Base-by-base conservation (phyloP, 2,329 filamentous ascomycete genomes). In the Atkinsonella hypoxylon region DNA sequence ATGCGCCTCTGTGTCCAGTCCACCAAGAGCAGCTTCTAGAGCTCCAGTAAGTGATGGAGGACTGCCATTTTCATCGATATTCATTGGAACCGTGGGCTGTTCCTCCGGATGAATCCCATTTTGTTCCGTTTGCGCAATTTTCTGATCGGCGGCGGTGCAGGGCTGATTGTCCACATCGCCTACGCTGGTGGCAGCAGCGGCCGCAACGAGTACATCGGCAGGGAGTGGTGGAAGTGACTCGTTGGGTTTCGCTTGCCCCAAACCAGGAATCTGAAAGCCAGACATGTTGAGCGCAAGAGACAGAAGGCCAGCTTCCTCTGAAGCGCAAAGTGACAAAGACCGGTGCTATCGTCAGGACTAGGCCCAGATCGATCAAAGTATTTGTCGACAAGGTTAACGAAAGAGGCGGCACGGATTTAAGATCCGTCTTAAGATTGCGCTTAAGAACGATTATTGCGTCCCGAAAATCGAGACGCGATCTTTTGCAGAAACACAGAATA, bases 11-110 rank as follows among this genome's bases (percentile, higher is more conserved):
- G 20, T 45, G 32, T 53, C 61, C 15, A 72, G 59, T 7, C 68
- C 69, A 3, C 67, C 68, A 8, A 74, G 62, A 26, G 70, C 69
- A 10, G 71, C 71, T 55, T 74, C 71, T 1, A 74, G 63, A 1
- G 70, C 70, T 30, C 64, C 58, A 4, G 69, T 72, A 2, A 74
- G 59, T 3, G 65, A 70, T 1, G 66, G 63, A 0, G 67, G 64
- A 52, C 62, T 66, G 22, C 60, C 59, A 4, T 65, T 64, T 26
- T 60, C 59, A 50, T 71, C 69, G 13, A 70, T 42, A 8, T 49
- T 61, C 70, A 71, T 67, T 48, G 69, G 45, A 31, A 71, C 64
- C 10, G 18, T 36, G n/a, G 44, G 49, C 11, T 30, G 20, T 2
- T 41, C 17, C 13, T 36, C 8, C 9, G 38, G 18, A 4, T 8